Evolutionary conservation across 176 grass and related monocot species (phyloP).

Genomic region (Chrysopogon serrulatus): DNA sequence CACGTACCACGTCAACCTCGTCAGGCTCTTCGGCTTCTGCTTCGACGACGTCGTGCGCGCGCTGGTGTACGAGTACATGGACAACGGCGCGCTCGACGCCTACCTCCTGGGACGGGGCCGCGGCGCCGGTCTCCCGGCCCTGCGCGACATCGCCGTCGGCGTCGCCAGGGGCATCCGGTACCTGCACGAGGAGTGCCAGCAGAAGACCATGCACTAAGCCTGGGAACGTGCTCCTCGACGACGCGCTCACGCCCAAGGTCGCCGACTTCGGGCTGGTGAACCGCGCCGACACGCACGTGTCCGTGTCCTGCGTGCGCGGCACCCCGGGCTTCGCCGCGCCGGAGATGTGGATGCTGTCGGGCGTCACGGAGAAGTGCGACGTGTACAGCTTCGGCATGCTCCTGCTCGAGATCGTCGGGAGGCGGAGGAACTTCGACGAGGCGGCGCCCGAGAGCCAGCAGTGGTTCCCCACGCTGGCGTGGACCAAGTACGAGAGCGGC

Average conservation of each 20-base stretch:
- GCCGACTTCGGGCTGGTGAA: conserved; percentile 38
- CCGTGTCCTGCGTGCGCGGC: conserved; percentile 23
- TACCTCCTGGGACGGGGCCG: background rate
- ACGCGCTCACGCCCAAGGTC: conserved; percentile 30
- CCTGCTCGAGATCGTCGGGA: conserved; percentile 35
- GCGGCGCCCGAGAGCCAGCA: background rate
- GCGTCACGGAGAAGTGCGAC: conserved; percentile 37
- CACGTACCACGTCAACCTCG: conserved; percentile 1
- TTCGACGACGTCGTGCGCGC: background rate
- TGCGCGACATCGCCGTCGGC: conserved; percentile 11
- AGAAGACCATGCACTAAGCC: conserved; percentile 46
- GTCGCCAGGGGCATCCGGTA: conserved; percentile 37
- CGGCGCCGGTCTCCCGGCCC: background rate
- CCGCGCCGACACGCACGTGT: background rate
- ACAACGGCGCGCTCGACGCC: conserved; percentile 11
- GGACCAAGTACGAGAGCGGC: background rate
- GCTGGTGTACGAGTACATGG: conserved; percentile 1
- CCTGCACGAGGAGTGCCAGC: conserved; percentile 45
- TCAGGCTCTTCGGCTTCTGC: conserved; percentile 1
- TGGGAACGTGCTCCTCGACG: conserved; percentile 45
- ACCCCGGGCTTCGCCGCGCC: conserved; percentile 37
- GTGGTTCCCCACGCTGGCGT: conserved; percentile 24
- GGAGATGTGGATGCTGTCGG: conserved; percentile 20
- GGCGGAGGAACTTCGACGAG: conserved; percentile 20
- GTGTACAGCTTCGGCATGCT: conserved; percentile 50